Evolutionary conservation across 352 stramenopile species (phyloP), one percentile per base, ranked within the genome.

Genomic region (Pythium sp.): DNA sequence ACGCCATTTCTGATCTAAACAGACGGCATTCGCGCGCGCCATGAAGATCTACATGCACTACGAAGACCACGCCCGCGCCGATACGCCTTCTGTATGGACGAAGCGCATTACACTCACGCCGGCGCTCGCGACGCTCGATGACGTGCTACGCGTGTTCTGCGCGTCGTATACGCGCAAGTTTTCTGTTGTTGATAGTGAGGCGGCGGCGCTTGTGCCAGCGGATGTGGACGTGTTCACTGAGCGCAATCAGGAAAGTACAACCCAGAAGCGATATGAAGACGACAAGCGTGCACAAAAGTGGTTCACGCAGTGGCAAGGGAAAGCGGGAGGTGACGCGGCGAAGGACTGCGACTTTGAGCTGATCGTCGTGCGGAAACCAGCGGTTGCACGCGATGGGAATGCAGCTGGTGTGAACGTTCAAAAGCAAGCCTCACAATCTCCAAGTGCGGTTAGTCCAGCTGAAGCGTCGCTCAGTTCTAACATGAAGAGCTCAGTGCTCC

Each of bases 41-140:
- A 68, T 68, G 62, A 60, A 68, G 41, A 70, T 93, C 15, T 92
- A 92, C 70, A 76, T 94, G 59, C 86, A 94, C 75, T 86, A 79
- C 30, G 83, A 90, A 73, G 70, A 74, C 18, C 41, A 30, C 5
- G 26, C 41, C 18, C 56, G 28, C 64, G 71, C 30, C 57, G 71
- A 36, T 46, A 36, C 38, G 26, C 24, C 54, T 5, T 46, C 22
- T 30, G 5, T 24, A 60, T 90, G 84, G 78, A 89, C 84, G 5
- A 88, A 82, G 67, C 81, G 84, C 18, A 32, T 92, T 22, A 81
- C 72, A 8, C 61, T 91, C 20, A 69, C 75, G 9, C 34, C 60
- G 14, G 61, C 69, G 58, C 47, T 65, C 54, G 41, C 66, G 20
- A 83, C 81, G 5, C 68, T 92, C 20, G 62, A 79, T 26, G 74